A percentile compares a stretch with the other conserved stretches of the same genome.
These are phyloP conservation scores for Solanum piurae DNA, from an alignment of 257 asterid species.

Conservation along the genomic window DNA sequence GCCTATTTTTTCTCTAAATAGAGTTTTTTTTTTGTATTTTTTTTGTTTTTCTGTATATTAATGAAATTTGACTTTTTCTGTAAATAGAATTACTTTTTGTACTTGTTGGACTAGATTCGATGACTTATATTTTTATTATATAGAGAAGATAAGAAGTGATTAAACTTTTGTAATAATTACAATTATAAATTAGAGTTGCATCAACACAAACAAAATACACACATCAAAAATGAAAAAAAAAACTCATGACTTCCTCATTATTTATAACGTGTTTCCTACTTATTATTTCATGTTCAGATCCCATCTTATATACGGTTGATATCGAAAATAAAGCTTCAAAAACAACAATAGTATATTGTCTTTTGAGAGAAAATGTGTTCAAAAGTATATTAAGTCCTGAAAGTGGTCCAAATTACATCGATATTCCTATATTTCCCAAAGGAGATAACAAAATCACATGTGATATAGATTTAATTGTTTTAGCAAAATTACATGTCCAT, in stretches of 20 bases:
- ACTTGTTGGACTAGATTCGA: not conserved
- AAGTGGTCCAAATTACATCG: not conserved
- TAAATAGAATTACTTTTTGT: too few species aligned
- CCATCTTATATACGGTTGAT: accelerated
- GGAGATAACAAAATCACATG: not conserved
- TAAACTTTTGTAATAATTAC: not conserved
- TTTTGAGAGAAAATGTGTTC: not conserved
- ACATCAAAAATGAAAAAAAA: not conserved
- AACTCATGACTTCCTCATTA: not conserved
- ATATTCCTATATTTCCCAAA: not conserved
- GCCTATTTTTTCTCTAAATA: not conserved
- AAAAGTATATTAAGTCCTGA: not conserved
- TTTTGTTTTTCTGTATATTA: not conserved
- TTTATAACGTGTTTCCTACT: not conserved
- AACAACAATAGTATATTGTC: not conserved
- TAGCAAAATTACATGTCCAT: not conserved
- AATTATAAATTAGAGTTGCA: not conserved
- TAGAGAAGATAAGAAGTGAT: not conserved
- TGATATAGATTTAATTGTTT: not conserved
- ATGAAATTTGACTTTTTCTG: not conserved
- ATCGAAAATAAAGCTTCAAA: not conserved
- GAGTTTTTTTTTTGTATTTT: not conserved
- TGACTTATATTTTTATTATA: not conserved
- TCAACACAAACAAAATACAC: not conserved
- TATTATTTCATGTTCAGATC: not conserved